Base-by-base conservation (phyloP, 2,329 filamentous ascomycete genomes). In the Saccharata proteae region DNA sequence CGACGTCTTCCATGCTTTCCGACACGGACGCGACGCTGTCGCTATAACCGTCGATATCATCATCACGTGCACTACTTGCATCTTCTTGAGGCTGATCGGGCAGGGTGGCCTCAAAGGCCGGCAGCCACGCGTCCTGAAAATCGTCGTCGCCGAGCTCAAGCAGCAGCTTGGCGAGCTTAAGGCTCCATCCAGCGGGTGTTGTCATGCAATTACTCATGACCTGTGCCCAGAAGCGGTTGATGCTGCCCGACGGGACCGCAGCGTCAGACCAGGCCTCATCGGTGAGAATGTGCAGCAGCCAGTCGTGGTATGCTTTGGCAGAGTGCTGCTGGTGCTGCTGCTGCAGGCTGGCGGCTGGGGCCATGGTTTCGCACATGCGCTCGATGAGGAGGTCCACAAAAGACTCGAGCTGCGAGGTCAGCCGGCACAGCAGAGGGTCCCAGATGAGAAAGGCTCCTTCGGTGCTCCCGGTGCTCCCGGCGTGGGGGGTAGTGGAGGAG, bases 281-380 rank as follows among this genome's bases (percentile, higher is more conserved):
- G 4, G 47, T 47, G 16, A 67, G 40, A 7, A 71, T 50, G 41
- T 69, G 64, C 6, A 58, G 40, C 16, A 68, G 41, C 69, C 69
- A 73, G 19, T 58, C 46, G 38, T 55, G 63, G 18, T 64, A 32
- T 2, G 55, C 62, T 46, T 71, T 62, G 20, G 46, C 46, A 5
- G n/a, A n/a, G n/a, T n/a, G n/a, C n/a, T n/a, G n/a, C n/a, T n/a
- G n/a, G n/a, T n/a, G n/a, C n/a, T n/a, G 45, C 40, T 0, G 54
- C 44, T 37, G 59, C 46, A 16, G 39, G 26, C 16, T 49, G 42
- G 18, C 37, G 16, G 35, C 45, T 33, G 24, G 39, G 22, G 19
- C 34, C 33, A 67, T 43, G 8, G 40, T 37, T 14, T 49, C 36
- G 5, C 56, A 46, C 41, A 69, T 46, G 17, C 48, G 45, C 18